Base-by-base conservation (phyloP, 306 rosid genomes). In the Gynostemma pentaphyllum region DNA sequence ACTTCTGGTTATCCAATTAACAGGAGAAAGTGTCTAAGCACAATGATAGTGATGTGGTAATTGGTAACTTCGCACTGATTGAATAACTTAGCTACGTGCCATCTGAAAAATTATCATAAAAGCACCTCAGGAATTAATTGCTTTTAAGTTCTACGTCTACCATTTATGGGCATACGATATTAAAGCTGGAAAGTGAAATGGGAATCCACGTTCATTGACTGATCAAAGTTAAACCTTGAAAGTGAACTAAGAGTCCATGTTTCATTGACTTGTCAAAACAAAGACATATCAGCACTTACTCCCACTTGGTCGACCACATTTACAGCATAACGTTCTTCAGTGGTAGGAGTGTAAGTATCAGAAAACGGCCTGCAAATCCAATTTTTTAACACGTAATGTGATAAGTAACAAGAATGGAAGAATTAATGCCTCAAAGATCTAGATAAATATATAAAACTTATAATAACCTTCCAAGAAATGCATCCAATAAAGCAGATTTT, bases 401-500 rank as follows among this genome's bases (percentile, higher is more conserved):
- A 22, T 60, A 27, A 6, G 14, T 22, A 23, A 23, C 49, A 22
- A 60, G 66, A 34, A 39, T 34, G 11, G 1, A 4, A 60, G 12
- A 22, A 39, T 60, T 60, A 60, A 22, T 39, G 32, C 49, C 22
- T 23, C 49, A 8, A 40, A 60, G 12, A 60, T 21, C 66, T 39
- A 60, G 22, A 40, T 60, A 39, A 14, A 3, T 60, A 39, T 21
- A 60, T 19, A 57, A 12, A 13, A 29, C 40, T 7, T 34, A 61
- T 40, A 23, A 4, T 19, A 52, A 90, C 97, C 97, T 89, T 81
- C 83, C 89, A 74, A 89, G 72, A 68, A 89, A 89, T 61, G 91
- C 76, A 71, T 89, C 94, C 73, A 94, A 74, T 32, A 94, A 69
- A 36, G 91, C 84, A 71, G 99, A 94, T 61, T 94, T 94, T 56